Base-by-base conservation (phyloP, 1,284 basidiomycete species). In the Fistulinella cinereoalba region DNA sequence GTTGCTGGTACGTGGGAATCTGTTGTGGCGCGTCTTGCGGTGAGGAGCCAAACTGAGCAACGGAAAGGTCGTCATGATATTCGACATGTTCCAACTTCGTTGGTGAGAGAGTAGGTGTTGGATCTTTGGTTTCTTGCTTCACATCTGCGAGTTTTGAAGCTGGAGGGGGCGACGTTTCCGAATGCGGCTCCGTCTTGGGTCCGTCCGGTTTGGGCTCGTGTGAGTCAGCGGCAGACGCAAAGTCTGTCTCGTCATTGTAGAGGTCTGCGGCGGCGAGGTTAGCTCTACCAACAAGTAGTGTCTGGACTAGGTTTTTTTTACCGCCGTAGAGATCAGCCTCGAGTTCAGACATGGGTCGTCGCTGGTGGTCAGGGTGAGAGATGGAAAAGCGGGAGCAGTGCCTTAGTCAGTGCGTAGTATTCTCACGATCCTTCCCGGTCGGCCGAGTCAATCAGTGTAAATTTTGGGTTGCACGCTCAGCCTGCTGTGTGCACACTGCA, bases 241-340 rank as follows among this genome's bases (percentile, higher is more conserved):
- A 79, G 46, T 88, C 85, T 22, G 70, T 60, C 50, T 87, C 85
- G 55, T 88, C 85, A 46, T 82, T 84, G 63, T 92, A 92, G 36
- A 92, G 79, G 63, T 92, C 88, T 86, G 22, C 3, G 13, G 10
- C 15, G 9, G 3, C 22, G 2, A 12, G 3, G 12, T 56, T 1
- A 58, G 15, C 9, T 28, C 7, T 0, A 1, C 2, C 0, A 2
- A 15, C 1, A 4, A 12, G 9, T n/a, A 27, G n/a, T n/a, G n/a
- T n/a, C n/a, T 27, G 25, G 8, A 27, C 12, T 27, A 27, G 25
- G 25, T 12, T 27, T 15, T 12, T 53, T 77, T 43, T 59, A 85
- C 87, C 87, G 60, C 87, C 88, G 60, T 92, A 92, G 51, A 92
- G 75, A 66, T 91, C 87, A 71, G 85, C 83, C 66, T 90, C 88